Evolutionary conservation across 352 stramenopile species (phyloP).

Genomic region (Phytophthora foliorum): DNA sequence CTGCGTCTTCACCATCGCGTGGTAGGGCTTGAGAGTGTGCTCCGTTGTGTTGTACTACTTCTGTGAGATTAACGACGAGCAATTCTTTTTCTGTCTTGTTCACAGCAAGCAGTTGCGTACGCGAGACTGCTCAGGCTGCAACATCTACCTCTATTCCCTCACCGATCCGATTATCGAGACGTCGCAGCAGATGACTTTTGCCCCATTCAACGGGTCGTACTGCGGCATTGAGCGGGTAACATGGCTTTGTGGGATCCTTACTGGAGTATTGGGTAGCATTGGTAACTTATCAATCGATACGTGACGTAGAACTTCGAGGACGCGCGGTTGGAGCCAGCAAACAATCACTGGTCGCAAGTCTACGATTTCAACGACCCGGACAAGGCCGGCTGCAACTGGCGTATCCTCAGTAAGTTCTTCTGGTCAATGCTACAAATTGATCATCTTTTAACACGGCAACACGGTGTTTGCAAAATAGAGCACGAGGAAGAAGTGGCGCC

Average conservation of each 20-base stretch:
- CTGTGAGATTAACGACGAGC: constrained; percentile 1
- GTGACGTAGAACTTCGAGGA: constrained; percentile 67
- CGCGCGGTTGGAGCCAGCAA: constrained; percentile 78
- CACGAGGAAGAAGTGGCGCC: constrained; percentile 48
- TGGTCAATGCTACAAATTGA: not conserved
- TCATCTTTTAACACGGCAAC: constrained; percentile 8
- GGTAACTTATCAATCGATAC: not conserved
- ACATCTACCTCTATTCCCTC: constrained; percentile 90
- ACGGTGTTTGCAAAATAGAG: constrained; percentile 33
- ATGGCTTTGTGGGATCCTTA: not conserved
- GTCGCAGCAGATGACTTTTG: constrained; percentile 86
- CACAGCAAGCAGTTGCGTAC: constrained; percentile 91
- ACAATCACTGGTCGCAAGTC: constrained; percentile 93
- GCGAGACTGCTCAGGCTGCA: constrained; percentile 85
- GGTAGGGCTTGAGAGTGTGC: constrained; percentile 45
- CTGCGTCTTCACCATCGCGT: constrained; percentile 91
- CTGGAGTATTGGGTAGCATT: not conserved
- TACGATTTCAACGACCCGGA: constrained; percentile 95
- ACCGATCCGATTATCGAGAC: constrained; percentile 95
- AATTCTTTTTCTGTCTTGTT: not conserved
- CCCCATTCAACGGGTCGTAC: constrained; percentile 92
- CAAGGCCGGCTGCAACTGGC: constrained; percentile 79
- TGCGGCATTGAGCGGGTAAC: constrained; percentile 68
- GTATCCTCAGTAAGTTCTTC: constrained; percentile 58
- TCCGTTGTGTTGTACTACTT: not conserved